A percentile compares a stretch with the other conserved stretches of the same genome.
Conservation (phyloP, 768 basidiomycete genomes). For the Russula virescens region DNA sequence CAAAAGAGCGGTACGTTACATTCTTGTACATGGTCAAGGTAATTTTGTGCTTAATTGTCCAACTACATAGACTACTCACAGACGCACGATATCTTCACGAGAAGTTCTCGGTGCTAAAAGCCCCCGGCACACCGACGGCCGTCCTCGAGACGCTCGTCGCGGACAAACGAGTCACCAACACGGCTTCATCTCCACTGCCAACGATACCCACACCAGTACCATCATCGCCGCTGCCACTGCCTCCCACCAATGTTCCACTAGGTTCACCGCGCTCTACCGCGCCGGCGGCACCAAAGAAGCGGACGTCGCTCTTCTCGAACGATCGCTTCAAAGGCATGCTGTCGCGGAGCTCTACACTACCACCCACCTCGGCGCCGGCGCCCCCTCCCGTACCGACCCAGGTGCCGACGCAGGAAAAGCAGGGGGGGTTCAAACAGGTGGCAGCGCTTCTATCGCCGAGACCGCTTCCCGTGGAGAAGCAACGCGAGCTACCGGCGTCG, state of each 20-base stretch:
- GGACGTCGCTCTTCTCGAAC: constrained; percentile 27
- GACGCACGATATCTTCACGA: constrained; percentile 75
- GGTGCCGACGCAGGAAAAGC: constrained; percentile 14
- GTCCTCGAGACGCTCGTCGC: constrained; percentile 84
- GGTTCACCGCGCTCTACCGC: constrained; percentile 4
- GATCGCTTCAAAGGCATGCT: constrained; percentile 38
- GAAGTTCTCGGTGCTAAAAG: constrained; percentile 69
- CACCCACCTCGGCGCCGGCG: neutral
- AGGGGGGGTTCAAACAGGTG: constrained; percentile 29
- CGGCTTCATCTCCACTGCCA: neutral
- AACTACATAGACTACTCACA: constrained; percentile 55
- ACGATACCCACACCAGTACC: neutral
- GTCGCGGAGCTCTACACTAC: constrained; percentile 19
- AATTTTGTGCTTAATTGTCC: neutral
- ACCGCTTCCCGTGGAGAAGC: constrained; percentile 12
- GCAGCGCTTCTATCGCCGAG: constrained; percentile 17
- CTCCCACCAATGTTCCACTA: constrained; percentile 9
- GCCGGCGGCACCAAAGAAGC: neutral
- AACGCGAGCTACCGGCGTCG: neutral
- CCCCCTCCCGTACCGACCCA: too few species aligned
- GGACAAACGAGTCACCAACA: constrained; percentile 47
- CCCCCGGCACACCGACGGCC: constrained; percentile 54
- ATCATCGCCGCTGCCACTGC: constrained; percentile 11
- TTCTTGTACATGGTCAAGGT: neutral
- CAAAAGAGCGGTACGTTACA: constrained; percentile 72